Percentiles rank a stretch among this genome's conserved stretches.
Evolutionary conservation across 768 basidiomycete genomes (phyloP).

Genomic region (Kwoniella pini): DNA sequence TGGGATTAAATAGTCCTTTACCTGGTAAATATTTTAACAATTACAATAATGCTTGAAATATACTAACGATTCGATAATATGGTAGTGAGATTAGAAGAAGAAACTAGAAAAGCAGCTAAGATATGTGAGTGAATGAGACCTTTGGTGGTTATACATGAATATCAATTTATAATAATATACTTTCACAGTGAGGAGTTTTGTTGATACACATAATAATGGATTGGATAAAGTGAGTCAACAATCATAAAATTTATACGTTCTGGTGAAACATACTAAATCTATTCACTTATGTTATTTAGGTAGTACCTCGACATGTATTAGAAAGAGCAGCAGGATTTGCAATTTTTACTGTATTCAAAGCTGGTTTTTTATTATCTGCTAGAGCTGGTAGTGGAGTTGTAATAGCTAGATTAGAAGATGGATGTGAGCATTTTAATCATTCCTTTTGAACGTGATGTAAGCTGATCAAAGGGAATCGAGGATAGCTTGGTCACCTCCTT

Average conservation of each 20-base stretch:
- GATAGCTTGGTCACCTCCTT: constrained; percentile 87
- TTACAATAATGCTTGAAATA: not conserved
- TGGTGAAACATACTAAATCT: not conserved
- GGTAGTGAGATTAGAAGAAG: constrained; percentile 67
- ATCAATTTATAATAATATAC: no score
- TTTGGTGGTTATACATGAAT: no score
- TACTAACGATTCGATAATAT: no score
- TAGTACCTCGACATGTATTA: constrained; percentile 63
- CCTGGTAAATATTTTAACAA: constrained; percentile 17
- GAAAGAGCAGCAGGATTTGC: constrained; percentile 74
- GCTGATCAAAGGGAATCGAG: not conserved
- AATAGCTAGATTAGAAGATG: constrained; percentile 77
- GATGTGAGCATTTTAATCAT: constrained; percentile 67
- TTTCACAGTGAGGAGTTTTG: constrained; percentile 73
- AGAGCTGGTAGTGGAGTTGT: constrained; percentile 84
- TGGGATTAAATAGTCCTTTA: constrained; percentile 35
- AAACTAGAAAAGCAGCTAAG: constrained; percentile 82
- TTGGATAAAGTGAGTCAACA: constrained; percentile 66
- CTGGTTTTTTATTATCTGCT: constrained; percentile 69
- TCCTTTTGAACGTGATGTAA: not conserved
- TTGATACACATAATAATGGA: constrained; percentile 75
- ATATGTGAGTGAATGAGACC: constrained; percentile 81
- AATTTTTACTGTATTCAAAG: constrained; percentile 54
- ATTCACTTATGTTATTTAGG: constrained; percentile 49
- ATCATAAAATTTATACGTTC: not conserved